Base-by-base conservation (phyloP, 2,329 filamentous ascomycete genomes). In the Knufia fluminis region DNA sequence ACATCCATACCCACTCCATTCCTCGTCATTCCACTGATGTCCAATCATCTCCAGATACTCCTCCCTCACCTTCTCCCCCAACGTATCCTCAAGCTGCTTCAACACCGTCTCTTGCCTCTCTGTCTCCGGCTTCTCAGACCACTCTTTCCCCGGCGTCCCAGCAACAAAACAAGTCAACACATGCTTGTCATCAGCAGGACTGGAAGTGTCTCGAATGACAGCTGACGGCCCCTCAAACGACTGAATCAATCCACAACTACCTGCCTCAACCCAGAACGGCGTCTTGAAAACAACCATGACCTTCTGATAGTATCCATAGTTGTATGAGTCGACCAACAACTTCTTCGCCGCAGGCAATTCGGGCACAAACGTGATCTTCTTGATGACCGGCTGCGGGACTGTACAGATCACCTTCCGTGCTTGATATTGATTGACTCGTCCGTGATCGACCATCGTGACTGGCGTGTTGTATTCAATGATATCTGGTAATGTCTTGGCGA, bases 381-480 rank as follows among this genome's bases (percentile, higher is more conserved):
- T 66, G 19, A 72, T 64, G 0, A 71, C 61, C 0, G 76, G 69
- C 2, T 66, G 70, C 0, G 77, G 72, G 0, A 78, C 61, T 0
- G 75, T 70, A 1, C 70, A 58, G 43, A 80, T 72, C 16, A 76
- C 69, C 33, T 71, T 72, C 14, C 65, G 64, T 2, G 69, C 71
- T 4, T 57, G 51, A 47, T 69, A 64, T 0, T 58, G 10, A 14
- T n/a, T 24, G 10, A 22, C 40, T n/a, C 23, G 10, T 14, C 40
- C 47, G 1, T 33, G 42, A 9, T 44, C 50, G 17, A 57, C 56
- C 3, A 51, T 54, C 1, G 51, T 43, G 20, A 54, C 68, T 52
- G 43, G 61, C 14, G 1, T 52, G 58, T 3, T 50, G 17, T 0
- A 38, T 38, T 38, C 35, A 19, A 38, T 38, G 35, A 38, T 19